phyloP scores from a whole-genome alignment of 306 rosid species.

The Abrus precatorius region DNA sequence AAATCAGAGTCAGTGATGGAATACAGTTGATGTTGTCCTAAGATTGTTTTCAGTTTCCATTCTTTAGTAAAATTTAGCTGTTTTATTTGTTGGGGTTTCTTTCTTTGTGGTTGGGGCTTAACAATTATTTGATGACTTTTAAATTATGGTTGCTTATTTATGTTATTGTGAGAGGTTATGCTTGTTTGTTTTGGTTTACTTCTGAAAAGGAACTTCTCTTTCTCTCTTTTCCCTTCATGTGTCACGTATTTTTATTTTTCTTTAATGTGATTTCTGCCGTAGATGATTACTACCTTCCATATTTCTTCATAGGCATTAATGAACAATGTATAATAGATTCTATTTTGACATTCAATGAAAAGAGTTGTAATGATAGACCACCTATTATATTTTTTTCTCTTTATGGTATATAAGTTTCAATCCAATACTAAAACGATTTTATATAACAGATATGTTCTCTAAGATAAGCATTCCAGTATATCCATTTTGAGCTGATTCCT shows the following conservation, averaged over 20 bases:
- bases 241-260: slow-evolving; percentile 19
- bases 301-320: slow-evolving; percentile 33
- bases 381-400: slow-evolving; percentile 30
- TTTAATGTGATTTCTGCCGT: slow-evolving; percentile 10
- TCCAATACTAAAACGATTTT: slow-evolving; percentile 36
- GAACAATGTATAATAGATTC: slow-evolving; percentile 37
- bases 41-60: slow-evolving; percentile 36
- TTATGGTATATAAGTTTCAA: slow-evolving; percentile 22
- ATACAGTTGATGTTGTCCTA: slow-evolving; percentile 34
- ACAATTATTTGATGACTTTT: slow-evolving; percentile 21
- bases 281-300: slow-evolving; percentile 37
- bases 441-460: slow-evolving; percentile 39
- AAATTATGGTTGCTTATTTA: slow-evolving; percentile 25
- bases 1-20: slow-evolving; percentile 32
- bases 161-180: slow-evolving; percentile 25
- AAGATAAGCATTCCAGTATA: slow-evolving; percentile 46
- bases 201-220: slow-evolving; percentile 19
- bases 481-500: slow-evolving; percentile 35
- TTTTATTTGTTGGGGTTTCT: slow-evolving; percentile 17
- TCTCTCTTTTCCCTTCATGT: slow-evolving; percentile 32
- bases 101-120: slow-evolving; percentile 31
- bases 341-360: slow-evolving; percentile 38
- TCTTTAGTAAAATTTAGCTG: neutral
- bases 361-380: slow-evolving; percentile 1
- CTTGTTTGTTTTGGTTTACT: slow-evolving; percentile 38